A percentile compares a stretch with the other conserved stretches of the same genome.
phyloP scores from a whole-genome alignment of 345 rosid species.

The Erysimum cheiranthoides region DNA sequence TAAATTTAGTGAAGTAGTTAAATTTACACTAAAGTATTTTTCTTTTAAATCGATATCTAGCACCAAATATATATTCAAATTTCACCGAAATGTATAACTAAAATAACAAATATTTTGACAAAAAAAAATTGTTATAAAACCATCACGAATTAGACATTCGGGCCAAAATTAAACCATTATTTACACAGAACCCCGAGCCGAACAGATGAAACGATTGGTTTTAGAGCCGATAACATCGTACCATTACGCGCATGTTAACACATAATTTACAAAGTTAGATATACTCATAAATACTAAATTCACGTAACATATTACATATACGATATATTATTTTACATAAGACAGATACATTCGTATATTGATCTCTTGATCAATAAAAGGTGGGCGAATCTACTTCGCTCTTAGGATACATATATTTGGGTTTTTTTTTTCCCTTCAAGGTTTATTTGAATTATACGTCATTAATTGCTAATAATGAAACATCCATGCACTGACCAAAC shows the following conservation, averaged over 20 bases:
- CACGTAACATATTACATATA: conserved; percentile 1
- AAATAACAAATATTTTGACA: not conserved
- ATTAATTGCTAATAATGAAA: conserved; percentile 2
- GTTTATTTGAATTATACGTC: conserved; percentile 21
- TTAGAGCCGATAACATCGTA: not conserved
- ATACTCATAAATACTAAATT: not conserved
- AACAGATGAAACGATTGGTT: not conserved
- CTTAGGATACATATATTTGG: conserved; percentile 18
- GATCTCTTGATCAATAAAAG: conserved; percentile 5
- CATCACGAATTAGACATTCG: not conserved
- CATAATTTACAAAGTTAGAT: not conserved
- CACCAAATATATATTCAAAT: no score
- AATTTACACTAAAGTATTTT: no score
- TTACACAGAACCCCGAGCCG: not conserved
- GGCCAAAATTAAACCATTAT: not conserved
- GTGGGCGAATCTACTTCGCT: conserved; percentile 32
- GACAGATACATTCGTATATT: conserved; percentile 17
- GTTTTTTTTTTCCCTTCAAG: not conserved
- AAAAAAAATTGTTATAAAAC: not conserved
- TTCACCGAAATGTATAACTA: not conserved
- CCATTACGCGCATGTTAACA: not conserved
- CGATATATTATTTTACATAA: conserved; percentile 11
- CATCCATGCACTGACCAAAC: conserved; percentile 32
- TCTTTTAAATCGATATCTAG: no score
- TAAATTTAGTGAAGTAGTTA: not conserved